Evolutionary conservation across 2,329 filamentous ascomycete genomes (phyloP).

Genomic region (Fusarium equiseti): DNA sequence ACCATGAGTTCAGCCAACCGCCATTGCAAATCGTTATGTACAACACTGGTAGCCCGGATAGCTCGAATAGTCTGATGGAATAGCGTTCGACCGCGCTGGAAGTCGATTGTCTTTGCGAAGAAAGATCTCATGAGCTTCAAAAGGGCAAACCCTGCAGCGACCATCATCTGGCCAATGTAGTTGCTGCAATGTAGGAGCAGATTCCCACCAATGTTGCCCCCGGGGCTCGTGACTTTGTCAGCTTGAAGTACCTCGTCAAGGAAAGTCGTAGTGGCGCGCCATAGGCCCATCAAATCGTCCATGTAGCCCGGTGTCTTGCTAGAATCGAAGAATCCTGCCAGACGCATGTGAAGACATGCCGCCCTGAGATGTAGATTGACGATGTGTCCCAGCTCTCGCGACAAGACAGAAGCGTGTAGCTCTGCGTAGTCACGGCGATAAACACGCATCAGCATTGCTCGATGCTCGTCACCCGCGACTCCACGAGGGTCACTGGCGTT

Average conservation of each 20-base stretch:
- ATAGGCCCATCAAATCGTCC: slow-evolving; percentile 80
- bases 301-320: slow-evolving; percentile 78
- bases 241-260: slow-evolving; percentile 73
- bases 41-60: slow-evolving; percentile 78
- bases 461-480: slow-evolving; percentile 74
- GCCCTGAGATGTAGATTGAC: slow-evolving; percentile 77
- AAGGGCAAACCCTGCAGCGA: slow-evolving; percentile 82
- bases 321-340: slow-evolving; percentile 85
- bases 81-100: slow-evolving; percentile 73
- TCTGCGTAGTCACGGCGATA: slow-evolving; percentile 75
- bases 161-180: slow-evolving; percentile 86
- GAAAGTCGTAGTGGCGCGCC: slow-evolving; percentile 77
- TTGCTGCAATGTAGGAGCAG: slow-evolving; percentile 76
- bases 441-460: slow-evolving; percentile 74
- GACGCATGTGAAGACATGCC: slow-evolving; percentile 78
- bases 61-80: slow-evolving; percentile 79
- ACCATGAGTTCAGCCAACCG: slow-evolving; percentile 86
- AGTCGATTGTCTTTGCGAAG: slow-evolving; percentile 79
- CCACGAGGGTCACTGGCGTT: slow-evolving; percentile 80
- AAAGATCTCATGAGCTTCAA: slow-evolving; percentile 83
- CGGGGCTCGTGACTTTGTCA: slow-evolving; percentile 60
- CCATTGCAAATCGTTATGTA: slow-evolving; percentile 83
- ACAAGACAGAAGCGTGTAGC: slow-evolving; percentile 70
- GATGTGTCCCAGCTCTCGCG: slow-evolving; percentile 68
- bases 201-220: slow-evolving; percentile 60